A percentile compares a stretch with the other conserved stretches of the same genome.
Conservation (phyloP, 2,329 filamentous ascomycete genomes). For the Blastomyces percursus region DNA sequence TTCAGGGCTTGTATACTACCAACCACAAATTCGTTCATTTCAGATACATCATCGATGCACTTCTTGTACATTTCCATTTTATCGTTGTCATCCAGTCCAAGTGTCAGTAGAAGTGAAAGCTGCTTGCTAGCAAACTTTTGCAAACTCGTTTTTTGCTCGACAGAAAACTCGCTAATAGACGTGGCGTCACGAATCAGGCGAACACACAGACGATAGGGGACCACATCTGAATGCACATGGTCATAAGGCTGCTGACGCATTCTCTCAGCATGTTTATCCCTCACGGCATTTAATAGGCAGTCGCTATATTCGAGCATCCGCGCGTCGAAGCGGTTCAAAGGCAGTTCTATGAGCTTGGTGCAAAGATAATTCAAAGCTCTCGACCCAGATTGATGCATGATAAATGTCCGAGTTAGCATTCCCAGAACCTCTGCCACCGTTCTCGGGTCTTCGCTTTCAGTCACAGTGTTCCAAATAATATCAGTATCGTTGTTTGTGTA, state of each 20-base stretch:
- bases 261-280: slow-evolving; percentile 33
- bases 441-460: slow-evolving; percentile 68
- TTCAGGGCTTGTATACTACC: slow-evolving; percentile 61
- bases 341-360: slow-evolving; percentile 55
- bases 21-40: slow-evolving; percentile 52
- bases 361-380: slow-evolving; percentile 54
- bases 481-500: slow-evolving; percentile 65
- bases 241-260: slow-evolving; percentile 18
- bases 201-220: slow-evolving; percentile 47
- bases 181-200: slow-evolving; percentile 63
- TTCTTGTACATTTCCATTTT: slow-evolving; percentile 52
- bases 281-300: slow-evolving; percentile 42
- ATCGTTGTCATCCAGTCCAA: slow-evolving; percentile 45
- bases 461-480: slow-evolving; percentile 72
- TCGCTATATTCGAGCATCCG: slow-evolving; percentile 54
- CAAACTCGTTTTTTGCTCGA: slow-evolving; percentile 50
- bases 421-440: slow-evolving; percentile 68
- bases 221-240: slow-evolving; percentile 26
- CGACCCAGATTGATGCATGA: slow-evolving; percentile 32
- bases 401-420: slow-evolving; percentile 47
- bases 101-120: slow-evolving; percentile 49
- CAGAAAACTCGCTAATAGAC: slow-evolving; percentile 42
- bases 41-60: slow-evolving; percentile 58
- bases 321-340: slow-evolving; percentile 51
- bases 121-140: slow-evolving; percentile 53